A percentile compares a stretch with the other conserved stretches of the same genome.
phyloP scores from a whole-genome alignment of 352 stramenopile genomes.

The Phytophthora boehmeriae region DNA sequence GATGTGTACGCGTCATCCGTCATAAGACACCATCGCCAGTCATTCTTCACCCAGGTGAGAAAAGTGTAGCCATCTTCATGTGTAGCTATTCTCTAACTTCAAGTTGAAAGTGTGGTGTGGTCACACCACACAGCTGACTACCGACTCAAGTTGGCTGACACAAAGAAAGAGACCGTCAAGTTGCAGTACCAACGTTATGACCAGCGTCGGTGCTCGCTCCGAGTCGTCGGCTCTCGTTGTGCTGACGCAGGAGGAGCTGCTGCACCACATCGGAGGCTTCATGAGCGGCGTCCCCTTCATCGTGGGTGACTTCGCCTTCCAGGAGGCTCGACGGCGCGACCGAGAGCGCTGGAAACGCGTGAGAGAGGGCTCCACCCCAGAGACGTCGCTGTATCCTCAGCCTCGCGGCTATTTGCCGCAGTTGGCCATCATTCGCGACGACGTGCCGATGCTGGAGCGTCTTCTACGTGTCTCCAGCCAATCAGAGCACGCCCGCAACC shows the following conservation, averaged over 20 bases:
- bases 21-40: too few species aligned
- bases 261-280: slow-evolving; percentile 32
- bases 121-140: too few species aligned
- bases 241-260: slow-evolving; percentile 27
- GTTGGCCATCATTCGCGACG: slow-evolving; percentile 30
- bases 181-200: not conserved
- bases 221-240: slow-evolving; percentile 29
- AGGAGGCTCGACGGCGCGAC: slow-evolving; percentile 5
- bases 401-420: slow-evolving; percentile 35
- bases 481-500: slow-evolving; percentile 20
- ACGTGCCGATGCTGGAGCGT: slow-evolving; percentile 27
- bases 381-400: slow-evolving; percentile 30
- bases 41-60: too few species aligned
- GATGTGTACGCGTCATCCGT: too few species aligned
- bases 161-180: too few species aligned
- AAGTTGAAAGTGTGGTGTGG: too few species aligned
- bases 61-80: too few species aligned
- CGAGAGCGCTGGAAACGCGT: not conserved
- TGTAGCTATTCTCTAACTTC: too few species aligned
- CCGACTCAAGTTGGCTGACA: too few species aligned
- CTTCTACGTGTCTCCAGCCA: slow-evolving; percentile 17
- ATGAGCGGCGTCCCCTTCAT: slow-evolving; percentile 34
- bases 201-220: slow-evolving; percentile 2
- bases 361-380: not conserved
- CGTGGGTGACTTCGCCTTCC: slow-evolving; percentile 29